Evolutionary conservation across 441 rosid species (phyloP), one percentile per base, ranked within the genome.

Genomic region (Metrosideros polymorpha): DNA sequence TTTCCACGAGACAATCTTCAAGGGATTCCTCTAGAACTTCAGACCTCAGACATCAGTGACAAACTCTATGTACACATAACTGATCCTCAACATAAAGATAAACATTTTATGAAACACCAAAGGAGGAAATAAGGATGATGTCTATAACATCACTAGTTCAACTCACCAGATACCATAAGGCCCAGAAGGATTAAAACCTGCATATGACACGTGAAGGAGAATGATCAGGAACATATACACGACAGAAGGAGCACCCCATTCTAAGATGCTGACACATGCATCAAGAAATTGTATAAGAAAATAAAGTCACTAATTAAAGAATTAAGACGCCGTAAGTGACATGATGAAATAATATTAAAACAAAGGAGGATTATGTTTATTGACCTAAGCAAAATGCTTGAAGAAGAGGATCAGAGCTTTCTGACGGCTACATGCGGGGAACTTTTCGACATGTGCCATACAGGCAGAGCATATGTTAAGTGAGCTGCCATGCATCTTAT

Each of bases 141-240:
- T 71, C 79, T 12, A 39, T 10, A 39, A 71, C 47, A 71, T 39
- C 79, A 22, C 45, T 71, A 71, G 47, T 30, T 71, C 52, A 87
- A 92, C 95, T 89, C 90, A 98, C 98, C 98, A 54, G 99, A 96
- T 55, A 95, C 90, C 42, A 91, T 53, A 55, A 98, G 91, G 90
- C 99, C 96, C 75, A 91, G 86, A 51, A 93, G 77, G 84, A 98
- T 92, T 87, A 91, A 87, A 25, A 93, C 95, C 99, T 98, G 95
- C 92, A 91, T 83, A 83, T 53, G 47, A 77, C n/a, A 84, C 50
- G 85, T 63, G 85, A 52, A 76, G 53, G 75, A 18, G 29, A 86
- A 85, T 1, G 50, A 85, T 86, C 83, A 85, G 87, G 79, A 85
- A 10, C 85, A 29, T 85, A 49, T 50, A 19, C 56, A 50, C 19